A percentile compares a stretch with the other conserved stretches of the same genome.
These are phyloP conservation scores for Pythium pectinolyticum DNA, from an alignment of 352 stramenopile species.

Conservation along the genomic window DNA sequence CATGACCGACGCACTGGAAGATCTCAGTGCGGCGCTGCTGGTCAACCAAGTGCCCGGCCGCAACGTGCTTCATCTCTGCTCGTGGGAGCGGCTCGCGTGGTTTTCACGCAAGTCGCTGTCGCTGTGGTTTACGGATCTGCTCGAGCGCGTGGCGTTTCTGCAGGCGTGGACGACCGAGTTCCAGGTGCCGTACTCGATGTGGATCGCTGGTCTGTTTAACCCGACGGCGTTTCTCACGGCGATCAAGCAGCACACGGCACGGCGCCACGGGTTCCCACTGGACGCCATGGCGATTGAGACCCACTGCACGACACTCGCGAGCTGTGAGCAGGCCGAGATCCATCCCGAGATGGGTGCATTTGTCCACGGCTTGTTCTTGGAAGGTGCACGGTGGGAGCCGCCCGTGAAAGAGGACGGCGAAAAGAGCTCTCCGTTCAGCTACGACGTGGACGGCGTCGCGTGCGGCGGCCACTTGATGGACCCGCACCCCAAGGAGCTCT, in stretches of 20 bases:
- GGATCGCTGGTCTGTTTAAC: slow-evolving; percentile 82
- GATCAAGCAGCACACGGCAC: slow-evolving; percentile 86
- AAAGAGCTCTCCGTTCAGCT: slow-evolving; percentile 74
- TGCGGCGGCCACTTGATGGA: slow-evolving; percentile 89
- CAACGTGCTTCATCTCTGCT: slow-evolving; percentile 72
- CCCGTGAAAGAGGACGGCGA: slow-evolving; percentile 73
- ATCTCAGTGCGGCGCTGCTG: slow-evolving; percentile 64
- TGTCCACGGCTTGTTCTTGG: slow-evolving; percentile 94
- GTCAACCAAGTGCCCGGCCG: slow-evolving; percentile 78
- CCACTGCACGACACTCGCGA: slow-evolving; percentile 85
- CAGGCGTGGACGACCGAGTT: slow-evolving; percentile 69
- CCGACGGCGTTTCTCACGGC: slow-evolving; percentile 83
- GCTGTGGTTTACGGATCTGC: slow-evolving; percentile 79
- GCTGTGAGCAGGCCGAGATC: slow-evolving; percentile 60
- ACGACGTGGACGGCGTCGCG: slow-evolving; percentile 84
- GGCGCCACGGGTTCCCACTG: slow-evolving; percentile 81
- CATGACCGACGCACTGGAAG: slow-evolving; percentile 90
- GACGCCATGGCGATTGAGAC: slow-evolving; percentile 95
- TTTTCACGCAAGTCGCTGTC: slow-evolving; percentile 80
- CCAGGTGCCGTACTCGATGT: slow-evolving; percentile 74
- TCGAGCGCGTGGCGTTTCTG: slow-evolving; percentile 72
- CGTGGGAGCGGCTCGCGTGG: slow-evolving; percentile 81
- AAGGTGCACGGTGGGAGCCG: slow-evolving; percentile 91
- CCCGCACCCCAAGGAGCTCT: slow-evolving; percentile 92
- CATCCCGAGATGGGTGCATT: slow-evolving; percentile 88